These are phyloP conservation scores for Aspergillus calidoustus DNA, from an alignment of 2,329 filamentous ascomycete species.

Conservation along the genomic window DNA sequence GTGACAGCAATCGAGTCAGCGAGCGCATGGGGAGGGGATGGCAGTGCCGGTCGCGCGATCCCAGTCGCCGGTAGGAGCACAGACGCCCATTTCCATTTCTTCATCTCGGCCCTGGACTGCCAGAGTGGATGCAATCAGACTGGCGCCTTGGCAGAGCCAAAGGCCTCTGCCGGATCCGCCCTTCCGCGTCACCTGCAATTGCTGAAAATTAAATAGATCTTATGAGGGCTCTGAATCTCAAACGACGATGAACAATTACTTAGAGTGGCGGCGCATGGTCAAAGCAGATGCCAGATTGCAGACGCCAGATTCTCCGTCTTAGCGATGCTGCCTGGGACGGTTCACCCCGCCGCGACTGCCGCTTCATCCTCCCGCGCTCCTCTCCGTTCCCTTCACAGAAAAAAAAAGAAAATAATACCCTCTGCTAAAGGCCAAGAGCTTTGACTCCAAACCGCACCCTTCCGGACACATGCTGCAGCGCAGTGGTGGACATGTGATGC, in stretches of 20 bases:
- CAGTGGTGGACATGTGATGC: slow-evolving; percentile 15
- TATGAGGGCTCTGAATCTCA: not conserved
- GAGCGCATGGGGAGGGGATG: not conserved
- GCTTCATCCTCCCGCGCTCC: not conserved
- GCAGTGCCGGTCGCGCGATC: slow-evolving; percentile 12
- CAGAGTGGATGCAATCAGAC: slow-evolving; percentile 3
- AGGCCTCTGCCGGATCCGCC: not conserved
- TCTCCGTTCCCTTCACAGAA: slow-evolving; percentile 4
- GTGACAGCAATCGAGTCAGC: slow-evolving; percentile 5
- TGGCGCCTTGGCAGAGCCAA: not conserved
- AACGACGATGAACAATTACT: not conserved
- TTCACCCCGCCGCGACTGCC: not conserved
- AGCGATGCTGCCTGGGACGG: too few species aligned
- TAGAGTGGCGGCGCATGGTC: not conserved
- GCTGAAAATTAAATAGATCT: not conserved
- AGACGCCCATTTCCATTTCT: slow-evolving; percentile 9
- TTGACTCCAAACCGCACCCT: not conserved
- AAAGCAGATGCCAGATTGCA: not conserved
- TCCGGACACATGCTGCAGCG: slow-evolving; percentile 7
- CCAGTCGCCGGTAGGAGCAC: slow-evolving; percentile 10
- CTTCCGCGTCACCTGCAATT: slow-evolving; percentile 8
- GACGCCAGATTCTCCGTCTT: too few species aligned
- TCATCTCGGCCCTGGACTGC: slow-evolving; percentile 3
- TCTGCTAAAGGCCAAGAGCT: not conserved
- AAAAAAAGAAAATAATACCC: slow-evolving; percentile 9